Conservation (phyloP, 2,329 filamentous ascomycete genomes). For the Cryphonectria naterciae region DNA sequence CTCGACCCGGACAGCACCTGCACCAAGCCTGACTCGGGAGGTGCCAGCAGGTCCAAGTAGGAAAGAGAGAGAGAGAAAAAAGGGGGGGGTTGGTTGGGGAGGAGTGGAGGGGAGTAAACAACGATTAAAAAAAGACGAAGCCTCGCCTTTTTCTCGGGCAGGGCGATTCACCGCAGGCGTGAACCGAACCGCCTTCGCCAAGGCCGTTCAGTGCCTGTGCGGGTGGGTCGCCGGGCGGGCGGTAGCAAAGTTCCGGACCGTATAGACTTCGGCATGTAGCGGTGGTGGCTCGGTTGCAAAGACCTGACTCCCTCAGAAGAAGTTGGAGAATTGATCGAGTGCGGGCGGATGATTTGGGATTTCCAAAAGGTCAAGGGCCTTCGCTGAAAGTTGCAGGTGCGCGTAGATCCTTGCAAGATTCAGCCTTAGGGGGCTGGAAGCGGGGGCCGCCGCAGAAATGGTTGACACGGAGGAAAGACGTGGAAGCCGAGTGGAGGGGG, state of each 20-base stretch:
- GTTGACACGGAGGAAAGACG: constrained; percentile 16
- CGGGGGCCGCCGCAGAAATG: constrained; percentile 13
- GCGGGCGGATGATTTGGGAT: not conserved
- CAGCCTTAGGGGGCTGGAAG: constrained; percentile 27
- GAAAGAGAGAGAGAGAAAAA: not conserved
- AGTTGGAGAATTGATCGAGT: constrained; percentile 9
- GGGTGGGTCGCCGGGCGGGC: constrained; percentile 23
- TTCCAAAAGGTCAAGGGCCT: constrained; percentile 7
- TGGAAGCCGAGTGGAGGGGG: constrained; percentile 16
- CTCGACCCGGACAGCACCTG: constrained; percentile 24
- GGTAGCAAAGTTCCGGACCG: constrained; percentile 17
- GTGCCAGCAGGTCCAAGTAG: not conserved
- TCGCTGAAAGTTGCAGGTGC: constrained; percentile 24
- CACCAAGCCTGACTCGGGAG: constrained; percentile 22
- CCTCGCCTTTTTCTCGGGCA: constrained; percentile 14
- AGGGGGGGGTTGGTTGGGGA: too few species aligned
- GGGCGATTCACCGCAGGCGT: constrained; percentile 15
- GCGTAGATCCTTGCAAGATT: constrained; percentile 26
- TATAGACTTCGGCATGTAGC: constrained; percentile 25
- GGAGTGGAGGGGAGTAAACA: not conserved
- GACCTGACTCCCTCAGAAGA: constrained; percentile 5
- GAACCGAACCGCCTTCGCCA: constrained; percentile 22
- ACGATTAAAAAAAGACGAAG: not conserved
- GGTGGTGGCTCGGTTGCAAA: constrained; percentile 9
- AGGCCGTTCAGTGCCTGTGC: constrained; percentile 25